Base-by-base conservation (phyloP, 2,329 filamentous ascomycete genomes). In the Aspergillus hortae region DNA sequence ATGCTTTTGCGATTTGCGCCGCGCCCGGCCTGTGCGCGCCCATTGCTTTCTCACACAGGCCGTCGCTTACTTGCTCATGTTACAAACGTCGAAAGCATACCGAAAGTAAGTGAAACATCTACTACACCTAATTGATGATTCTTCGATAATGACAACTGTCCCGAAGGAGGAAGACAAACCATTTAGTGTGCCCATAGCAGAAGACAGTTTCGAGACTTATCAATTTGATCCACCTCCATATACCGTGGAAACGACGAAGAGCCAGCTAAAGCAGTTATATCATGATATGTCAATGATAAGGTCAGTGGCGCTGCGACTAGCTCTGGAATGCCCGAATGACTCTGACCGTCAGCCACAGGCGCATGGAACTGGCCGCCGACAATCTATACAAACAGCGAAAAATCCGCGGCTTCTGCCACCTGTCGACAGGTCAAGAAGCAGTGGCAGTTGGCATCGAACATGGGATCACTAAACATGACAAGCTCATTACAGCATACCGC, bases 301-400 rank as follows among this genome's bases (percentile, higher is more conserved):
- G 90, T 95, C 86, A 71, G 21, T n/a, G n/a, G 21, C n/a, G n/a
- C 43, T 32, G 10, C 14, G 15, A 17, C 6, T 10, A 14, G 6
- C 5, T 7, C 23, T 9, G 27, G 7, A 30, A 30, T 9, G 3
- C 7, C 27, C 3, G 27, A 30, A 30, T 30, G 27, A 35, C 30
- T 17, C 21, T 36, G 6, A 27, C 38, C 48, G n/a, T 36, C 7
- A 10, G 17, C 21, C 14, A 51, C 65, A 95, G 91, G 77, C 92
- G 94, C 75, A 94, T 97, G 90, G 92, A 97, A 79, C 92, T 96
- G 88, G 89, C 90, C 57, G 90, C 92, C 77, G 92, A 96, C 74
- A 84, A 89, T 69, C 81, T 97, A 67, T 96, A 97, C 87, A 97
- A 97, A 80, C 91, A 96, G 80, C 96, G 95, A 84, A 96, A 96